A percentile compares a stretch with the other conserved stretches of the same genome.
Evolutionary conservation across 768 basidiomycete species (phyloP).

Genomic region (Lactarius pseudohatsudake): DNA sequence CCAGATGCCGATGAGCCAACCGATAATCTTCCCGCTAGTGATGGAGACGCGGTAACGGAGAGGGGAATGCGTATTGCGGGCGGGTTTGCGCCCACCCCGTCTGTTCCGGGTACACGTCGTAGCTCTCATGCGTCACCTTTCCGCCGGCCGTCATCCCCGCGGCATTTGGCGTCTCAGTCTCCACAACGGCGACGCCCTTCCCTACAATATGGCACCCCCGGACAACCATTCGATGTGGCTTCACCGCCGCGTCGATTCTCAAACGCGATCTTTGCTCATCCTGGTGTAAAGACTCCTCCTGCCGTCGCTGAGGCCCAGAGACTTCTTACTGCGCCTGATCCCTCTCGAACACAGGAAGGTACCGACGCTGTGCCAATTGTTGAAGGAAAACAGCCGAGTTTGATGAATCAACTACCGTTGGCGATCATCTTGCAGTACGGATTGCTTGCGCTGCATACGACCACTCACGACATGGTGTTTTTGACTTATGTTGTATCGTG

Average conservation of each 20-base stretch:
- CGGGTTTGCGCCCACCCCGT: background rate
- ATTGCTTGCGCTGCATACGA: conserved; percentile 82
- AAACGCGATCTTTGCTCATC: conserved; percentile 70
- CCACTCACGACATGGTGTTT: conserved; percentile 89
- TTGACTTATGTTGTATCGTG: conserved; percentile 89
- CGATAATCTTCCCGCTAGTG: conserved; percentile 20
- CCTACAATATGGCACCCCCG: conserved; percentile 26
- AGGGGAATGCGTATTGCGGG: conserved; percentile 12
- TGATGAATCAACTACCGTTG: conserved; percentile 74
- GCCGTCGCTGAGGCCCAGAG: conserved; percentile 75
- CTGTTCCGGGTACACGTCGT: conserved; percentile 24
- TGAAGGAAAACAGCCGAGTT: conserved; percentile 58
- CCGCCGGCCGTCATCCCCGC: conserved; percentile 29
- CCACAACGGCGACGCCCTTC: background rate
- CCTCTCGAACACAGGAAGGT: conserved; percentile 41
- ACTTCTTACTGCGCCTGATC: conserved; percentile 40
- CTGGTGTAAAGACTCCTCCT: conserved; percentile 76
- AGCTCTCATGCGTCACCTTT: conserved; percentile 11
- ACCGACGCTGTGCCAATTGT: conserved; percentile 41
- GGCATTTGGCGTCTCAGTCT: conserved; percentile 16
- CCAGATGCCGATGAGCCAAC: conserved; percentile 35
- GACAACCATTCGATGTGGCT: conserved; percentile 36
- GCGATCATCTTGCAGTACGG: conserved; percentile 90
- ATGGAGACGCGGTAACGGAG: conserved; percentile 10
- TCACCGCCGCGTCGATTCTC: conserved; percentile 55